Percentiles rank a stretch among this genome's conserved stretches.
Conservation (phyloP, 1,284 basidiomycete genomes). For the Cutaneotrichosporon cutaneum region DNA sequence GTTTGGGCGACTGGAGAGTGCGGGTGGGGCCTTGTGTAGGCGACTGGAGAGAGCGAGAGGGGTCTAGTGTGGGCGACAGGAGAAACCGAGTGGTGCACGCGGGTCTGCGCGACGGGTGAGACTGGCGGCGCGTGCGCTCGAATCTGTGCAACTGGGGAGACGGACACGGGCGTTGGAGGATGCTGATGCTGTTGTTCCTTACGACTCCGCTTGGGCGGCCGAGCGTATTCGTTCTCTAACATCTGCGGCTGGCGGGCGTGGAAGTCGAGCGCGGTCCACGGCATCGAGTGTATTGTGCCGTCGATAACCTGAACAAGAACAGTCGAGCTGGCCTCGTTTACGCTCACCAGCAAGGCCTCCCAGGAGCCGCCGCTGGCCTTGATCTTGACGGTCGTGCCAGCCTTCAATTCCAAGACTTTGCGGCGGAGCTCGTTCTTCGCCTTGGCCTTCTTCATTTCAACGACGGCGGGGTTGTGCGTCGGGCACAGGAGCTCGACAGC, state of each 20-base stretch:
- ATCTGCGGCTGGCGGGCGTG: slow-evolving; percentile 13
- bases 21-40: neutral
- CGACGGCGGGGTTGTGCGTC: slow-evolving; percentile 75
- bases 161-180: neutral
- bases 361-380: slow-evolving; percentile 62
- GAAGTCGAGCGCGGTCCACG: slow-evolving; percentile 24
- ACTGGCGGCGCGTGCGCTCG: neutral
- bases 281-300: slow-evolving; percentile 6
- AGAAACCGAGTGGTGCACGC: neutral
- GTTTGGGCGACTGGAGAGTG: neutral
- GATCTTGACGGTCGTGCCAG: slow-evolving; percentile 72
- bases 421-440: slow-evolving; percentile 56
- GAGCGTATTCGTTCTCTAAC: slow-evolving; percentile 26
- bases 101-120: neutral
- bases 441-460: slow-evolving; percentile 18
- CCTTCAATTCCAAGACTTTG: slow-evolving; percentile 64
- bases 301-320: slow-evolving; percentile 60
- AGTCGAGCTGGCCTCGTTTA: slow-evolving; percentile 65
- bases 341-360: slow-evolving; percentile 70
- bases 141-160: neutral
- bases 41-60: neutral
- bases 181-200: slow-evolving; percentile 18
- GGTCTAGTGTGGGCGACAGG: neutral
- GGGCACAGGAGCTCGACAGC: slow-evolving; percentile 72
- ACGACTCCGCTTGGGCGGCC: slow-evolving; percentile 22